These are phyloP conservation scores for Plantago coronopus DNA, from an alignment of 305 asterid species.

Conservation along the genomic window DNA sequence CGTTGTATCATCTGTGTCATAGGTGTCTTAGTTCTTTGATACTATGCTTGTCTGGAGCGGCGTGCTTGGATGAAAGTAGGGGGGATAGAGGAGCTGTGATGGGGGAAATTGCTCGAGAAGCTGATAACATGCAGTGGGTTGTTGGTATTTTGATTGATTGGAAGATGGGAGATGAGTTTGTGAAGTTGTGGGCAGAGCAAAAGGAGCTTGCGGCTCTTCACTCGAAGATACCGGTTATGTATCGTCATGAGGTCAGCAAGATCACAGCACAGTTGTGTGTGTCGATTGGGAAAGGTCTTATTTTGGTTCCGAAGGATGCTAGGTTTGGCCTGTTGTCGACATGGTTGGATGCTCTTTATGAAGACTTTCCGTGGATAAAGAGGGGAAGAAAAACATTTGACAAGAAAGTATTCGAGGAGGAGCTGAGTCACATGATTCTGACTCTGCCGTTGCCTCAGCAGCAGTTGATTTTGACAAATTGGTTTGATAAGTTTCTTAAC, in stretches of 20 bases:
- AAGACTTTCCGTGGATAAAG: constrained; percentile 90
- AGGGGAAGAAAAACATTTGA: constrained; percentile 62
- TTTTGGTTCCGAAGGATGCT: constrained; percentile 64
- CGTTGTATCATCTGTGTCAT: constrained; percentile 67
- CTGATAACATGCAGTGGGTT: constrained; percentile 88
- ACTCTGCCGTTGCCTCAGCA: constrained; percentile 78
- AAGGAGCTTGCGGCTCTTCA: constrained; percentile 77
- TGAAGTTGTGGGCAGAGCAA: constrained; percentile 79
- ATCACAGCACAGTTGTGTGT: constrained; percentile 80
- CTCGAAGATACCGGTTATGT: constrained; percentile 71
- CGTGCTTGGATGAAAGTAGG: constrained; percentile 46
- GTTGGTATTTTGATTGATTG: constrained; percentile 59
- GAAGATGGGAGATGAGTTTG: constrained; percentile 78
- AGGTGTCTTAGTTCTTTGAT: constrained; percentile 69
- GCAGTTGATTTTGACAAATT: constrained; percentile 53
- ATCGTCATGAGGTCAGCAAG: constrained; percentile 77
- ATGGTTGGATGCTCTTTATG: constrained; percentile 86
- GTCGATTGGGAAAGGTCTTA: constrained; percentile 67
- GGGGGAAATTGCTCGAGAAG: constrained; percentile 78
- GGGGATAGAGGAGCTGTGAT: constrained; percentile 73
- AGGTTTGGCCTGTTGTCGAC: constrained; percentile 59
- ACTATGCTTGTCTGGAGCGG: constrained; percentile 60
- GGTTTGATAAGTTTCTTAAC: constrained; percentile 80
- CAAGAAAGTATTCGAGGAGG: constrained; percentile 71
- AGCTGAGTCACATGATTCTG: constrained; percentile 67